Evolutionary conservation across 305 asterid genomes (phyloP).

Genomic region (Solanum hybrid): DNA sequence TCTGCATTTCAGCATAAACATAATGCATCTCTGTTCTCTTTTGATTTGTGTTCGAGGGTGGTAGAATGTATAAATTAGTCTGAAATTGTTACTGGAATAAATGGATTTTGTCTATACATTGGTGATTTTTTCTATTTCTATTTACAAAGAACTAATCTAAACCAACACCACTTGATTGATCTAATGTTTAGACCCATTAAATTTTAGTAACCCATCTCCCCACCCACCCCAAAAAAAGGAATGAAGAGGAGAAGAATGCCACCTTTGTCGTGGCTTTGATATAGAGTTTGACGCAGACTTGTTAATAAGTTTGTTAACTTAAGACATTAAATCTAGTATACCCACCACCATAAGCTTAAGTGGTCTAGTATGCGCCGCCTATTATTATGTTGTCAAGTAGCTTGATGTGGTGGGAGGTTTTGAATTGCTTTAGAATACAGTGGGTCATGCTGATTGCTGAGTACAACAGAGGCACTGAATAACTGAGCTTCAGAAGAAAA

Average conservation of each 20-base stretch:
- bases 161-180: background rate
- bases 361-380: background rate
- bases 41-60: background rate
- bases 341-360: background rate
- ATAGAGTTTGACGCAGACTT: background rate
- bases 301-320: background rate
- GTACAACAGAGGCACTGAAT: background rate
- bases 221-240: background rate
- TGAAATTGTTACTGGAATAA: background rate
- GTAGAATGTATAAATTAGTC: background rate
- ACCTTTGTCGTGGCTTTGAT: background rate
- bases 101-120: background rate
- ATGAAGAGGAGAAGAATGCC: background rate
- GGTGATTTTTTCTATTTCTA: background rate
- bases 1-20: background rate
- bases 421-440: background rate
- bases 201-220: background rate
- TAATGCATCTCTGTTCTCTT: background rate
- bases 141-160: background rate
- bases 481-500: background rate
- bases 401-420: background rate
- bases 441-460: background rate
- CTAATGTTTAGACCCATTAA: background rate
- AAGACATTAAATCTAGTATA: background rate
- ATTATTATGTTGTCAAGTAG: background rate